phyloP scores from a whole-genome alignment of 352 stramenopile species.

The Globisporangium rhizosaccharum region DNA sequence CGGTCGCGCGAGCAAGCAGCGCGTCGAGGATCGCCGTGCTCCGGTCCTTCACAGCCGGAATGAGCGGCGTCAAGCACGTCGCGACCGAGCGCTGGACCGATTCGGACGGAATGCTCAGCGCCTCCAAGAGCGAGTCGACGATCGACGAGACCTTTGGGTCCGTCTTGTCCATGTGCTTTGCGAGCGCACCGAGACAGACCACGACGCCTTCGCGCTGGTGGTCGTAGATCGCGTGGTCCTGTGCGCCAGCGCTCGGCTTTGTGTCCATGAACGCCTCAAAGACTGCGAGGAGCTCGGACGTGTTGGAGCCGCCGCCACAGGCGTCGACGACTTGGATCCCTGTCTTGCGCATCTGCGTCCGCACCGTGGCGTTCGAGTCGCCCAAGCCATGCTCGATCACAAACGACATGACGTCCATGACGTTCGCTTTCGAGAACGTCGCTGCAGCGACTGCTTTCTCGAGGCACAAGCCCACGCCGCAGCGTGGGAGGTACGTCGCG shows the following conservation, averaged over 20 bases:
- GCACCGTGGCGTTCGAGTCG: slow-evolving; percentile 66
- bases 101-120: slow-evolving; percentile 90
- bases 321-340: slow-evolving; percentile 73
- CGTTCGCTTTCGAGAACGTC: slow-evolving; percentile 48
- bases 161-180: slow-evolving; percentile 85
- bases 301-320: slow-evolving; percentile 64
- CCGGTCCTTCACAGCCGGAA: slow-evolving; percentile 73
- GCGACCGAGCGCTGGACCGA: slow-evolving; percentile 91
- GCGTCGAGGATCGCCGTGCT: slow-evolving; percentile 72
- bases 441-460: slow-evolving; percentile 52
- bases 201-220: slow-evolving; percentile 88
- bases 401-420: slow-evolving; percentile 68
- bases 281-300: slow-evolving; percentile 52
- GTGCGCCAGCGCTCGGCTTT: slow-evolving; percentile 42
- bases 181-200: slow-evolving; percentile 85
- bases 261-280: slow-evolving; percentile 74
- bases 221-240: slow-evolving; percentile 64
- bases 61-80: slow-evolving; percentile 86
- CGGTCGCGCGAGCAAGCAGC: slow-evolving; percentile 66
- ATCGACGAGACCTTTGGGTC: slow-evolving; percentile 88
- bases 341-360: slow-evolving; percentile 81
- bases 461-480: slow-evolving; percentile 72
- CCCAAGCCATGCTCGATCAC: slow-evolving; percentile 75
- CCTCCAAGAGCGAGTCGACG: slow-evolving; percentile 81
- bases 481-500: slow-evolving; percentile 50